Evolutionary conservation across 1,284 basidiomycete genomes (phyloP), one percentile per base, ranked within the genome.

Genomic region (Athelia sp.): DNA sequence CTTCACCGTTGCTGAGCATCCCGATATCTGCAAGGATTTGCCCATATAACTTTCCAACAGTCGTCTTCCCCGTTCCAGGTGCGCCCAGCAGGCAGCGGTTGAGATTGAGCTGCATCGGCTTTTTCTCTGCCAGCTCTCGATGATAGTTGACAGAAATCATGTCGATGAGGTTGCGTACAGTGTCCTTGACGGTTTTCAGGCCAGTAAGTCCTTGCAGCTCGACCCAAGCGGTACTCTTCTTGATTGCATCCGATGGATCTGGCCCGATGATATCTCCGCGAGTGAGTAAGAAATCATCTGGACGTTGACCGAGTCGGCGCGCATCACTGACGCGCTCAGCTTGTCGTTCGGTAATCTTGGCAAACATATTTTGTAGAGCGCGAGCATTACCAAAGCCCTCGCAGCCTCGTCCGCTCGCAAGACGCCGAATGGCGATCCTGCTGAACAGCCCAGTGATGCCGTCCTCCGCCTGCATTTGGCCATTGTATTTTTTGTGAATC

Each of bases 321-420:
- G 70, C 66, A 24, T 67, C 58, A 3, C 57, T 56, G 14, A 85
- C 45, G 2, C 82, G 69, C 2, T 63, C 60, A 0, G 82, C 76
- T 54, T 85, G 82, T 9, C 79, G 73, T 44, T 73, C 71, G 11
- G 60, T 58, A 43, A 84, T 70, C 31, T 56, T 63, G 2, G 66
- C 61, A 38, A 82, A 69, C 53, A 78, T 57, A 48, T 74, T 81
- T 40, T 77, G 66, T 34, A 86, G 60, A 2, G 76, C 82, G 1
- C 82, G 71, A 15, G 83, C 83, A 53, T 86, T 86, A 0, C 84
- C 84, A 53, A 86, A 85, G 0, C 82, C 83, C 13, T 71, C 64
- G 14, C 58, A 53, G 15, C 76, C 78, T 15, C 84, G 70, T 14
- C 78, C 75, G 32, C 78, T 62, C 4, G 79, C 82, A 2, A 85